These are phyloP conservation scores for Neurospora sp. DNA, from an alignment of 495 filamentous ascomycete species.

Conservation along the genomic window DNA sequence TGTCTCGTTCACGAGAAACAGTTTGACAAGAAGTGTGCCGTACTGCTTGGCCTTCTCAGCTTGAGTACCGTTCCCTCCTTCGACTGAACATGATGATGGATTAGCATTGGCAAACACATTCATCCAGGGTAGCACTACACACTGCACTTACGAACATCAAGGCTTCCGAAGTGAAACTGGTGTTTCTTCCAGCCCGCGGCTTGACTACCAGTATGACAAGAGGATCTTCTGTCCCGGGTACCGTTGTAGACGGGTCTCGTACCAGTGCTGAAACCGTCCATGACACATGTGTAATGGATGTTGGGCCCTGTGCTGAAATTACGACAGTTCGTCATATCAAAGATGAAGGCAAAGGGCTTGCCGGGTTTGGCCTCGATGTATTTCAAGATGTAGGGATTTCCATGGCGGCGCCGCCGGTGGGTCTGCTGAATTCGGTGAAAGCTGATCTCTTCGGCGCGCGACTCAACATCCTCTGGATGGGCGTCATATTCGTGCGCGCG, in stretches of 20 bases:
- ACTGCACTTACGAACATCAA: neutral
- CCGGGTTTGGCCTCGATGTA: slow-evolving; percentile 14
- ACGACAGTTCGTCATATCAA: neutral
- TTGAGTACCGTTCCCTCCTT: neutral
- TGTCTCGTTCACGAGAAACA: neutral
- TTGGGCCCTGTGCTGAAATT: neutral
- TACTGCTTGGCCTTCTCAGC: neutral
- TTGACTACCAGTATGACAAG: neutral
- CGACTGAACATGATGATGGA: neutral
- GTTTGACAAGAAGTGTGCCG: neutral
- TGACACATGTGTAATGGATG: neutral
- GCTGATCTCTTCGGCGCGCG: neutral
- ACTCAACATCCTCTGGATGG: slow-evolving; percentile 5
- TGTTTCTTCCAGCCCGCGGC: neutral
- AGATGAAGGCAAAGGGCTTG: neutral
- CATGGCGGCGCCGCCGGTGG: neutral
- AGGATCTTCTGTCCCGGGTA: neutral
- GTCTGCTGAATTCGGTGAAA: neutral
- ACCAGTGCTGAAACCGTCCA: neutral
- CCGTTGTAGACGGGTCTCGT: too few species aligned
- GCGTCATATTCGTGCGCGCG: slow-evolving; percentile 20
- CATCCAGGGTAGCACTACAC: neutral
- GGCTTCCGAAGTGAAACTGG: neutral
- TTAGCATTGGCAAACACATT: neutral
- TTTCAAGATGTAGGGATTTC: slow-evolving; percentile 1